Evolutionary conservation across 2,329 filamentous ascomycete genomes (phyloP).

Genomic region (Pseudogymnoascus sp.): DNA sequence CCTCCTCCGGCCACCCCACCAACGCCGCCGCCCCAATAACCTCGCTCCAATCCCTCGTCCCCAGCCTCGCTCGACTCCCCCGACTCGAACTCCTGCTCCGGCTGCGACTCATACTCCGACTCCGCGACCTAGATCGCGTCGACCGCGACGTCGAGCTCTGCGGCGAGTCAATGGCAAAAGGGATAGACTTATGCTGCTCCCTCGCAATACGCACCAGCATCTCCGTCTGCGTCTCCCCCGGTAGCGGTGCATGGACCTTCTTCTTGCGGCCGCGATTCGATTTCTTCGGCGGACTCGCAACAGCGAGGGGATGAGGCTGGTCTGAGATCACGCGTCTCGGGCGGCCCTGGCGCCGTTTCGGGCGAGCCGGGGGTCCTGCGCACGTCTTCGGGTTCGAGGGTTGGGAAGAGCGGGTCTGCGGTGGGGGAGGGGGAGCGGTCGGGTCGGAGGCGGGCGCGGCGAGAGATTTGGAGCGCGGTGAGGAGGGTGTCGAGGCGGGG

Average conservation of each 20-base stretch:
- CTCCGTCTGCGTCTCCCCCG: conserved; percentile 41
- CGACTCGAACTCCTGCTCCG: conserved; percentile 12
- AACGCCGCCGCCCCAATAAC: conserved; percentile 73
- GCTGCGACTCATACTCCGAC: neutral
- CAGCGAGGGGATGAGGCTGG: neutral
- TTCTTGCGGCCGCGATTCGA: conserved; percentile 30
- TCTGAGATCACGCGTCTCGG: neutral
- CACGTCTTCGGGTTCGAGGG: neutral
- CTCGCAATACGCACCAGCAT: conserved; percentile 44
- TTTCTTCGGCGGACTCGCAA: neutral
- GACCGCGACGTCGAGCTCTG: neutral
- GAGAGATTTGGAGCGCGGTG: conserved; percentile 60
- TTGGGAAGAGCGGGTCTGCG: conserved; percentile 20
- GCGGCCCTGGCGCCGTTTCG: neutral
- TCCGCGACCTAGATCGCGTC: neutral
- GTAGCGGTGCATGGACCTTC: conserved; percentile 35
- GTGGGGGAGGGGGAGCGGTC: conserved; percentile 36
- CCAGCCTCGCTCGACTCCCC: conserved; percentile 25
- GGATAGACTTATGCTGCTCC: conserved; percentile 17
- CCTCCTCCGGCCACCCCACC: conserved; percentile 49
- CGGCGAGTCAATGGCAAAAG: neutral
- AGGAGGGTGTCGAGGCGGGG: conserved; percentile 64
- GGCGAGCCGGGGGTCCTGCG: neutral
- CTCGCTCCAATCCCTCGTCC: conserved; percentile 73
- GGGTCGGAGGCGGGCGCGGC: conserved; percentile 44